These are phyloP conservation scores for Ceratocystis harringtonii DNA, from an alignment of 2,329 filamentous ascomycete genomes.

Conservation along the genomic window DNA sequence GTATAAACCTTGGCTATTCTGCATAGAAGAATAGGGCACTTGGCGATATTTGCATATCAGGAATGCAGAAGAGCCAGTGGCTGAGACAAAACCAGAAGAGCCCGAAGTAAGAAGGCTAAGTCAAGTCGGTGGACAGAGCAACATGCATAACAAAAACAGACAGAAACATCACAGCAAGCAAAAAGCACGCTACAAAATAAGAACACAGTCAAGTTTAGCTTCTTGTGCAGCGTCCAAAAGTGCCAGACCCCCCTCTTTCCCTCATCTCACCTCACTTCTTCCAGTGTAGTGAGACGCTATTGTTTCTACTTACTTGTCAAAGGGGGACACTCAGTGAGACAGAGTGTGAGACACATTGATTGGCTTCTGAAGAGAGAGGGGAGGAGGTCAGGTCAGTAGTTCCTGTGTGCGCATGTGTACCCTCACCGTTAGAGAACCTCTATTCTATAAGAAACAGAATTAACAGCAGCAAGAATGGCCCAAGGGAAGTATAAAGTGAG, in stretches of 20 bases:
- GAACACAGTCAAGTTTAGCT: background rate
- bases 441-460: background rate
- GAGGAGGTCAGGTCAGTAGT: background rate
- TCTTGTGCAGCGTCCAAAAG: constrained; percentile 6
- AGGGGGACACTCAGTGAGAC: background rate
- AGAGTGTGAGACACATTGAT: background rate
- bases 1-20: too few species aligned
- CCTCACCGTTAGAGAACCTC: background rate
- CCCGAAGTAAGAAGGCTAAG: too few species aligned
- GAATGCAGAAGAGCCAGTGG: too few species aligned
- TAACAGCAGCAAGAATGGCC: background rate
- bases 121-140: too few species aligned
- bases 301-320: constrained; percentile 5
- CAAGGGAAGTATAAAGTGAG: background rate
- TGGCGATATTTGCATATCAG: too few species aligned
- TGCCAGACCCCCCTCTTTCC: background rate
- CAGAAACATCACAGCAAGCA: background rate
- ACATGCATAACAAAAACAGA: too few species aligned
- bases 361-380: background rate
- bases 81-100: too few species aligned
- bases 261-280: background rate
- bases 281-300: background rate
- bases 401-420: background rate
- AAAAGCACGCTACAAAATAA: background rate
- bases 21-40: too few species aligned